Base-by-base conservation (phyloP, 495 filamentous ascomycete genomes). In the Trichoderma parareesei region DNA sequence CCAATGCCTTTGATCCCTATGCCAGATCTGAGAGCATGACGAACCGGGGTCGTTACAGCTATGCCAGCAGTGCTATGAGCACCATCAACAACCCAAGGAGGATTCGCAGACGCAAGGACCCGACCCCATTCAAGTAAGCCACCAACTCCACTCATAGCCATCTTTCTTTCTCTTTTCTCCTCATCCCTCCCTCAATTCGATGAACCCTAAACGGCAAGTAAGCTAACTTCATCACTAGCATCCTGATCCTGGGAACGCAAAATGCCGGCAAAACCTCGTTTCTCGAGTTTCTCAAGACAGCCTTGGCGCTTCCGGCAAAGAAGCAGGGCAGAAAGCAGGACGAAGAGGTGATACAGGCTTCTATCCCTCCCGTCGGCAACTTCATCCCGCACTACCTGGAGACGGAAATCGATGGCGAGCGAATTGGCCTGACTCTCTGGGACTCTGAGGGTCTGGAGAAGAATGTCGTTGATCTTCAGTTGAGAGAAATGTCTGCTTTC, bases 81-180 rank as follows among this genome's bases (percentile, higher is more conserved):
- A 91, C 90, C 65, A 87, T 97, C 77, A 97, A 97, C 80, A 96
- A 91, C 76, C 94, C 94, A 53, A 86, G 94, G 67, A 86, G 94
- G 71, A 87, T 98, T 60, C 85, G 94, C 68, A 87, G 94, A 75
- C 89, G 94, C 78, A 97, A 94, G 81, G 94, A 98, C 71, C 94
- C 94, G 27, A 97, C 92, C 6, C 90, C 94, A 7, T 98, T 97
- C 82, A 98, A 98, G 94, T 98, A 80, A 84, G 93, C 81, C 71
- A 35, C 9, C 48, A 61, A 61, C 13, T 65, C 3, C n/a, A 49
- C 61, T 13, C 65, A 44, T 33, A 40, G 35, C 27, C 27, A 27
- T 27, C 27, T 27, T 27, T 27, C 27, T 2, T 0, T 27, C 27
- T 2, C 0, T 27, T 27, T 2, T 27, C 27, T 27, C 27, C 27